A percentile compares a stretch with the other conserved stretches of the same genome.
These are phyloP conservation scores for Claviceps sp. DNA, from an alignment of 2,329 filamentous ascomycete genomes.

Conservation along the genomic window DNA sequence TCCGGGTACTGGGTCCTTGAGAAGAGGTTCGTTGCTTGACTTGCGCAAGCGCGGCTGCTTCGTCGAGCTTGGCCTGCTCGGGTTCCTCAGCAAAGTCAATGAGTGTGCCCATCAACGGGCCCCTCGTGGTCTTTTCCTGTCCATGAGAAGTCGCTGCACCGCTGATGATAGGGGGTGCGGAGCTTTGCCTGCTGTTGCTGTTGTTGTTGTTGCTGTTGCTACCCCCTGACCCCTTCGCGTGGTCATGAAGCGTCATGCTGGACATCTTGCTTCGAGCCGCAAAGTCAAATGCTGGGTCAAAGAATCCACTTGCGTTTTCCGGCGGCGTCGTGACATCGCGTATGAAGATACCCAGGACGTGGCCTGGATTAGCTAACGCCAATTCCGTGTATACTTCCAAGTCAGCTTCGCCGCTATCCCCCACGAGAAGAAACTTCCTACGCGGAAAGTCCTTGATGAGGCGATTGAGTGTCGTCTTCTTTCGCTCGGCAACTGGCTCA, in stretches of 20 bases:
- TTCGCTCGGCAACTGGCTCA: slow-evolving; percentile 89
- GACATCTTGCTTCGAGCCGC: slow-evolving; percentile 12
- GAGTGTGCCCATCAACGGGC: slow-evolving; percentile 39
- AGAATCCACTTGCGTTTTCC: slow-evolving; percentile 55
- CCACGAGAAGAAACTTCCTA: slow-evolving; percentile 78
- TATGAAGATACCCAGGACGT: slow-evolving; percentile 81
- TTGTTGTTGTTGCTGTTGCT: neutral
- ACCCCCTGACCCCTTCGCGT: slow-evolving; percentile 2
- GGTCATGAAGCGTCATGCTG: slow-evolving; percentile 13
- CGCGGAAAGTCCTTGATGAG: slow-evolving; percentile 83
- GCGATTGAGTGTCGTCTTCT: slow-evolving; percentile 74
- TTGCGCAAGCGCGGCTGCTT: slow-evolving; percentile 19
- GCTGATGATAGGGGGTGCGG: slow-evolving; percentile 6
- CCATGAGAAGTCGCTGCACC: neutral
- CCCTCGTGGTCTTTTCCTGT: slow-evolving; percentile 16
- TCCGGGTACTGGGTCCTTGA: slow-evolving; percentile 17
- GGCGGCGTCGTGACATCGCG: slow-evolving; percentile 82
- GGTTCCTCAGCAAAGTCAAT: slow-evolving; percentile 48
- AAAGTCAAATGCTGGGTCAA: slow-evolving; percentile 44
- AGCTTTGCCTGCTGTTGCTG: slow-evolving; percentile 13
- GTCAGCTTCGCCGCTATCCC: slow-evolving; percentile 93
- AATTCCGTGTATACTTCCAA: slow-evolving; percentile 94
- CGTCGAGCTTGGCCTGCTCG: slow-evolving; percentile 21
- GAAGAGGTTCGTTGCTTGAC: slow-evolving; percentile 11
- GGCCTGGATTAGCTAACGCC: slow-evolving; percentile 68